Base-by-base conservation (phyloP, 2,329 filamentous ascomycete species). In the Diaporthe vaccinii region DNA sequence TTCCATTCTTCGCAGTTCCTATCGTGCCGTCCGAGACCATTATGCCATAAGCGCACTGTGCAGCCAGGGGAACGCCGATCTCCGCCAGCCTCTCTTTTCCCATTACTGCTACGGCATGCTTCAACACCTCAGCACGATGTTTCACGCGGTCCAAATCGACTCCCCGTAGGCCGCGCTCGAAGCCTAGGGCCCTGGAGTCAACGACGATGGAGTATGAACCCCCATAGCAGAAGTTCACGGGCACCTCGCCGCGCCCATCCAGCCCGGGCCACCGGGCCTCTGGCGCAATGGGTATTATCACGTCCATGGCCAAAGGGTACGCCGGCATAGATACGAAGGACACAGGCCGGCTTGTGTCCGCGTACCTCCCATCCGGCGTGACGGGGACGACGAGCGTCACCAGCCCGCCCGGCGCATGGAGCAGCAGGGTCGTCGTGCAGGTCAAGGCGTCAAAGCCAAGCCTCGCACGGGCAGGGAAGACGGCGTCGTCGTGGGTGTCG, bases 201-300 rank as follows among this genome's bases (percentile, higher is more conserved):
- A 86, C 79, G 0, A 88, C 67, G 57, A 82, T 82, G 76, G 85
- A 88, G 75, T 86, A 88, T 0, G 85, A 84, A 3, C 86, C 86
- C 0, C 86, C 86, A 65, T 86, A 88, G 36, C 82, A 80, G 34
- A 87, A 76, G 73, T 84, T 83, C 0, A 82, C 76, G 0, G 57
- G 80, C 10, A 87, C 79, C 8, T 78, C 77, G 3, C 76, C 73
- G 7, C 78, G 76, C 2, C 72, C 72, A 1, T 71, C 74, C 1
- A 88, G 78, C 75, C 86, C 82, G 0, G 83, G 81, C 86, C 86
- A 88, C 8, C 80, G 78, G 4, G 65, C 86, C 80, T 59, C 57
- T 36, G 31, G 17, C 22, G 31, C 17, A 14, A 59, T 59, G 20
- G 20, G 31, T 20, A 59, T 39, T 4, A 20, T 59, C 31, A 22